Conservation (phyloP, 768 basidiomycete species). For the Suillus subluteus region DNA sequence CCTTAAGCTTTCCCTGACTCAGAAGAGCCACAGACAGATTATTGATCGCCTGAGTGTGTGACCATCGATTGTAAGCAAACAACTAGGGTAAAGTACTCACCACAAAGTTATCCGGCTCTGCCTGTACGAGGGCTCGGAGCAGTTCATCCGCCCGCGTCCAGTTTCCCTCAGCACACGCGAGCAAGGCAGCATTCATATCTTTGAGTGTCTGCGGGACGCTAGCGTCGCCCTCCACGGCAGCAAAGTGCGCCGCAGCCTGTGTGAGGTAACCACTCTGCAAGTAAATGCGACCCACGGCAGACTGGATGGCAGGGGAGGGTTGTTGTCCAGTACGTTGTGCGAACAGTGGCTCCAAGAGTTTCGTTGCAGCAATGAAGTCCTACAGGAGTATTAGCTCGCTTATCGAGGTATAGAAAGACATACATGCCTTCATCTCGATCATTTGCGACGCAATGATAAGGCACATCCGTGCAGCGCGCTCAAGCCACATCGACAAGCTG, state of each 20-base stretch:
- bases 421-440: slow-evolving; percentile 78
- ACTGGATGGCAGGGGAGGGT: slow-evolving; percentile 59
- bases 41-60: slow-evolving; percentile 61
- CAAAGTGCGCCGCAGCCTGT: slow-evolving; percentile 62
- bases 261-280: slow-evolving; percentile 71
- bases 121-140: slow-evolving; percentile 47
- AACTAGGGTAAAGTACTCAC: slow-evolving; percentile 39
- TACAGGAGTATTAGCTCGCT: slow-evolving; percentile 28
- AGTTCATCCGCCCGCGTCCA: slow-evolving; percentile 58
- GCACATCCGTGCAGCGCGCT: slow-evolving; percentile 74
- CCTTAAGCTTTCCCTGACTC: slow-evolving; percentile 70
- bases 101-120: slow-evolving; percentile 63
- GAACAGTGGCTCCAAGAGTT: slow-evolving; percentile 70
- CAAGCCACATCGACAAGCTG: slow-evolving; percentile 75
- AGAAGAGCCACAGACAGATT: slow-evolving; percentile 75
- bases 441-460: slow-evolving; percentile 82
- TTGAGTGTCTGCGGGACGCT: slow-evolving; percentile 47
- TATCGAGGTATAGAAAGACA: not conserved
- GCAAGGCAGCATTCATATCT: slow-evolving; percentile 66
- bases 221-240: slow-evolving; percentile 41
- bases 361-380: slow-evolving; percentile 73
- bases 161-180: slow-evolving; percentile 71
- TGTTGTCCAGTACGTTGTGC: slow-evolving; percentile 32
- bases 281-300: slow-evolving; percentile 74
- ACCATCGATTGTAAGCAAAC: slow-evolving; percentile 5